Conservation (phyloP, 306 rosid species). For the Trichosanthes cucumerina region DNA sequence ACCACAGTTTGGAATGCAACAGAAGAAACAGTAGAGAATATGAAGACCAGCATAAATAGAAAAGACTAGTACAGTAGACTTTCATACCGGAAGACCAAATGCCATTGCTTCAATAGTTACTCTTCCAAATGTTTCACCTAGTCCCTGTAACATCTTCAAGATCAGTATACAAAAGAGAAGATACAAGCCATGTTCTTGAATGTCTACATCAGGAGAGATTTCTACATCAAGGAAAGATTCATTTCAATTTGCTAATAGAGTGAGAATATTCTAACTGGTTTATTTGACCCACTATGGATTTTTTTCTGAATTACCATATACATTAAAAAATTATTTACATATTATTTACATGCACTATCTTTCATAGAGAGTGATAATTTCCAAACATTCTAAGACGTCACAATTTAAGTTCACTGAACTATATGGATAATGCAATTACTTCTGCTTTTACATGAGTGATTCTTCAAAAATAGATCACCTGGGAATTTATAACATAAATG, state of each 20-base stretch:
- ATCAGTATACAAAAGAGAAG: conserved; percentile 6
- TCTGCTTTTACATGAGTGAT: not conserved
- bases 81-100: conserved; percentile 87
- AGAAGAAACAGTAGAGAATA: not conserved
- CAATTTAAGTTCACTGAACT: not conserved
- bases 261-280: not conserved
- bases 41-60: not conserved
- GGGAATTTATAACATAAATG: conserved; percentile 81
- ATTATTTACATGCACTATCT: not conserved
- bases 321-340: not conserved
- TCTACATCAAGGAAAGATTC: conserved; percentile 3
- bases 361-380: conserved; percentile 3
- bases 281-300: not conserved
- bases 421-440: not conserved
- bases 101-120: conserved; percentile 97
- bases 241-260: not conserved
- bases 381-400: not conserved
- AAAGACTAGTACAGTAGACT: conserved; percentile 8
- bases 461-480: conserved; percentile 39
- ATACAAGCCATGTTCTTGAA: not conserved
- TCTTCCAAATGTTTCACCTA: conserved; percentile 91
- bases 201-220: not conserved
- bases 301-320: not conserved
- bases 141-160: conserved; percentile 44
- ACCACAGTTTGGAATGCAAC: not conserved